Evolutionary conservation across 2,329 filamentous ascomycete species (phyloP), one percentile per base, ranked within the genome.

Genomic region (Emergomyces africanus): DNA sequence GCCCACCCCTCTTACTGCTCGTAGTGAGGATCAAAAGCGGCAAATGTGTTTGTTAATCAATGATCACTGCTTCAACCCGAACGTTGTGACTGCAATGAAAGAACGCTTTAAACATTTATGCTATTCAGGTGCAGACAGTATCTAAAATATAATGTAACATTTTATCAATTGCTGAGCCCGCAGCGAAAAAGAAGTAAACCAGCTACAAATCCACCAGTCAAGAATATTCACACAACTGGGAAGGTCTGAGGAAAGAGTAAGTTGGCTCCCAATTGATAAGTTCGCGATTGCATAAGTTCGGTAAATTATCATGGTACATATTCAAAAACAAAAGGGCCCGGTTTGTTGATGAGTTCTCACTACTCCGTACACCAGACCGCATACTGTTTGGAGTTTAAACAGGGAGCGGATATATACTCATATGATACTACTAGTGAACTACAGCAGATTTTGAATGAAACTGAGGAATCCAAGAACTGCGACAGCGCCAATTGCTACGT

Each of bases 371-470:
- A n/a, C 15, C 18, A 42, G 39, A 42, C 5, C 18, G 39, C 39
- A n/a, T 42, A 42, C 6, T 8, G 15, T 14, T 42, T 15, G 39
- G 39, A 1, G 39, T 15, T n/a, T 15, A 5, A 50, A 9, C 48
- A 48, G 48, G 3, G 48, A 18, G 20, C 2, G 28, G 15, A 35
- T 15, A 33, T 35, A 14, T 20, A n/a, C 30, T 37, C 30, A 53
- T 25, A 25, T 37, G 28, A 35, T 37, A 20, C 12, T 85, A 0
- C 84, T 85, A n/a, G n/a, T n/a, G 28, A 3, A 86, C 92, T 53
- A 87, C 95, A 62, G 79, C 81, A 54, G 72, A 79, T 9, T 77
- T 96, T 1, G 87, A 95, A 69, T 73, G 30, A 63, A 48, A 2
- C 59, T 61, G 57, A 63, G 30, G 28, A 61, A 42, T 46, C 56